Conservation (phyloP, 345 rosid genomes). For the Sapria himalayana region DNA sequence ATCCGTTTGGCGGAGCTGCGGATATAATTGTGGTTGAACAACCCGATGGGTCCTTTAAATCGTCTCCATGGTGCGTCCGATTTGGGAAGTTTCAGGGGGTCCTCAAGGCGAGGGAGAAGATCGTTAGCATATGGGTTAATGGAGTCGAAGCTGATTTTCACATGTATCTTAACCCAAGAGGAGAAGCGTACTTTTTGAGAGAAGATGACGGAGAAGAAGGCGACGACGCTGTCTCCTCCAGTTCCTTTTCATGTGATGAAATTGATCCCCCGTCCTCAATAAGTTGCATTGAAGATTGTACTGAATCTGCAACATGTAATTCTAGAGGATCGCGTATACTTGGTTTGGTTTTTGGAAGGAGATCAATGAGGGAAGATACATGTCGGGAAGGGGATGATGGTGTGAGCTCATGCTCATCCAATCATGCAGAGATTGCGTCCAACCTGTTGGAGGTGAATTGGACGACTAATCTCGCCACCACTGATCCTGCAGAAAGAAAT, state of each 20-base stretch:
- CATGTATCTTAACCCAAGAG: conserved; percentile 74
- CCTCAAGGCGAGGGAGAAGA: conserved; percentile 43
- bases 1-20: conserved; percentile 95
- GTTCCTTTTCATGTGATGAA: conserved; percentile 42
- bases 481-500: conserved; percentile 16
- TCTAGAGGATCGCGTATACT: conserved; percentile 31
- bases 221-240: conserved; percentile 19
- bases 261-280: conserved; percentile 21
- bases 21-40: conserved; percentile 89
- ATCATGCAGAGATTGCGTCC: conserved; percentile 77
- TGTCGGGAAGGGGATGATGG: conserved; percentile 14
- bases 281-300: conserved; percentile 25
- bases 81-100: conserved; percentile 98
- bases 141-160: conserved; percentile 44
- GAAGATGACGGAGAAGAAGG: conserved; percentile 34
- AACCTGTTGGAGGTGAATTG: conserved; percentile 68
- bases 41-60: conserved; percentile 79
- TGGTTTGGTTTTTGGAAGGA: conserved; percentile 48
- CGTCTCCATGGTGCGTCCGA: conserved; percentile 93
- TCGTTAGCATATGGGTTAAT: conserved; percentile 47
- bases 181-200: conserved; percentile 73
- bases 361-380: conserved; percentile 20
- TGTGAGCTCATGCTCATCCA: conserved; percentile 30
- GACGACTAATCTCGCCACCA: conserved; percentile 55
- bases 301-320: conserved; percentile 16